Conservation (phyloP, 1,139 yeast species). For the Meyerozyma athensensis region DNA sequence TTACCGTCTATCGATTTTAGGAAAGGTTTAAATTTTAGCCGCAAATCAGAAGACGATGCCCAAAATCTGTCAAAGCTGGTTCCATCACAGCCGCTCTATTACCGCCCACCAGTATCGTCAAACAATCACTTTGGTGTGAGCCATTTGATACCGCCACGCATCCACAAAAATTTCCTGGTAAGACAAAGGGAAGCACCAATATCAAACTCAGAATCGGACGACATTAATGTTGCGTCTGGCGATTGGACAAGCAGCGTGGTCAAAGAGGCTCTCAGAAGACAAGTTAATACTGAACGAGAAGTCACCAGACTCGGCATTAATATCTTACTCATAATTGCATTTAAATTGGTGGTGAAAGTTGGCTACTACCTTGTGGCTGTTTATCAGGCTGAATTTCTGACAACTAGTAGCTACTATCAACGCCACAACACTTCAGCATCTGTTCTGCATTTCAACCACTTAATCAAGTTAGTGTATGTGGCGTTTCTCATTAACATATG, state of each 20-base stretch:
- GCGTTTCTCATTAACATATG: slow-evolving; percentile 15
- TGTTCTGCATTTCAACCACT: background rate
- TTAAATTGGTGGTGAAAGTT: slow-evolving; percentile 16
- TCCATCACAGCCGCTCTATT: background rate
- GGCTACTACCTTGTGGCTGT: slow-evolving; percentile 9
- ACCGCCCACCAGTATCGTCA: slow-evolving; percentile 3
- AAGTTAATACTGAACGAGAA: slow-evolving; percentile 27
- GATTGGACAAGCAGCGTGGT: slow-evolving; percentile 41
- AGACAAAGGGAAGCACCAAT: background rate
- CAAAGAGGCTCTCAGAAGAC: slow-evolving; percentile 32
- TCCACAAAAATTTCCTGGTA: background rate
- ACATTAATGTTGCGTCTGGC: slow-evolving; percentile 24
- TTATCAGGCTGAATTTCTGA: slow-evolving; percentile 9
- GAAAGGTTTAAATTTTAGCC: background rate
- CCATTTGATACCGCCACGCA: background rate
- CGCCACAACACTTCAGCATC: background rate
- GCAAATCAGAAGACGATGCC: background rate
- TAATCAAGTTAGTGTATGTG: slow-evolving; percentile 9
- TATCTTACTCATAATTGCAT: slow-evolving; percentile 16
- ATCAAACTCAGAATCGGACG: background rate
- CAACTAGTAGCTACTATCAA: background rate
- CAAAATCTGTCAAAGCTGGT: background rate
- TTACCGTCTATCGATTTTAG: background rate
- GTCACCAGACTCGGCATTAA: slow-evolving; percentile 19
- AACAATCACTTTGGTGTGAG: slow-evolving; percentile 1